These are phyloP conservation scores for Butyriboletus regius DNA, from an alignment of 1,284 basidiomycete genomes.

Conservation along the genomic window DNA sequence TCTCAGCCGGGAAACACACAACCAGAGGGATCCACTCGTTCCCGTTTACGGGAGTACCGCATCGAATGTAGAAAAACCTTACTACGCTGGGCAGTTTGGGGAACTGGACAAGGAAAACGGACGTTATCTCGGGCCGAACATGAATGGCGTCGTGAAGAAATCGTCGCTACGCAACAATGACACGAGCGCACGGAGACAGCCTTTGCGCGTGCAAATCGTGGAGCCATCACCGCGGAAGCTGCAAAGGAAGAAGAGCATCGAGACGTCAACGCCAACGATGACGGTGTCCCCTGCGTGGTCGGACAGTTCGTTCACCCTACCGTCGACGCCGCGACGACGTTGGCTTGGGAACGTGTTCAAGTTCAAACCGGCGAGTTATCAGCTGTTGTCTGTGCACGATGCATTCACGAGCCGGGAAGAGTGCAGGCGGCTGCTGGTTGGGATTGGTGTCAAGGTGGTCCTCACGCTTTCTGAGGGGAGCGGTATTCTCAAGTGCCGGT, in stretches of 20 bases:
- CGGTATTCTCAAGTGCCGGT: slow-evolving; percentile 62
- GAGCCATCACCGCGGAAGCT: slow-evolving; percentile 41
- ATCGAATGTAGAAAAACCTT: slow-evolving; percentile 1
- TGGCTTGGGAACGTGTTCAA: slow-evolving; percentile 90
- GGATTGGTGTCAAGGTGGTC: slow-evolving; percentile 63
- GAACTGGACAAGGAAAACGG: slow-evolving; percentile 36
- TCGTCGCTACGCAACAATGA: slow-evolving; percentile 40
- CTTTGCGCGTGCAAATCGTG: slow-evolving; percentile 46
- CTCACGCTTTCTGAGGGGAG: slow-evolving; percentile 56
- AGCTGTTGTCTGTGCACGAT: slow-evolving; percentile 60
- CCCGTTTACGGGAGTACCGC: slow-evolving; percentile 2
- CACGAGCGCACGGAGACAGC: slow-evolving; percentile 17
- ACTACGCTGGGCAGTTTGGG: slow-evolving; percentile 16
- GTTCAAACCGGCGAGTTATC: slow-evolving; percentile 66
- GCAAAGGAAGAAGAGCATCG: slow-evolving; percentile 38
- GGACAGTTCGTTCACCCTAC: slow-evolving; percentile 39
- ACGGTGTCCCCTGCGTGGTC: slow-evolving; percentile 40
- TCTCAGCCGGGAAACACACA: neutral
- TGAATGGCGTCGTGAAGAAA: slow-evolving; percentile 32
- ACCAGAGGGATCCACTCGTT: slow-evolving; percentile 10
- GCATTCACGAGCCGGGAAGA: slow-evolving; percentile 64
- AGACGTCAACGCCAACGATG: slow-evolving; percentile 15
- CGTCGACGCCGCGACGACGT: slow-evolving; percentile 56
- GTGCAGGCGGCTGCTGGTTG: slow-evolving; percentile 66
- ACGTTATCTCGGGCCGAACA: slow-evolving; percentile 12